Conservation (phyloP, 768 basidiomycete genomes). For the Mycena olivaceomarginata region DNA sequence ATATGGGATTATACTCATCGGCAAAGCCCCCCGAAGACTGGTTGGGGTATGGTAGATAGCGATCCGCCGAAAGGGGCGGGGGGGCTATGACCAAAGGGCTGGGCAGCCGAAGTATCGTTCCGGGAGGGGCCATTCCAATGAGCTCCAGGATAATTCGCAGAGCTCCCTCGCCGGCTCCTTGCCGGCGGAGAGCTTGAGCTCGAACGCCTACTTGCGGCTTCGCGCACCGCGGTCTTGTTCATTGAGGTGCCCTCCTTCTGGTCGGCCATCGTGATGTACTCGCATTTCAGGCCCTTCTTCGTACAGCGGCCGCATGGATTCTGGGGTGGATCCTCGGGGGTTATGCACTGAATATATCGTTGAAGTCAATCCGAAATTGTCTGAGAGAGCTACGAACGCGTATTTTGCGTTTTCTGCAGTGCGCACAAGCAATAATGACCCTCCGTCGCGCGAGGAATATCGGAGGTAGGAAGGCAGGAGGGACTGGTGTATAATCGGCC, state of each 20-base stretch:
- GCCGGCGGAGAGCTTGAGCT: too few relatives aligned
- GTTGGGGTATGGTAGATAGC: too few relatives aligned
- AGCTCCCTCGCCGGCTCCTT: too few relatives aligned
- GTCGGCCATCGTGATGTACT: neutral
- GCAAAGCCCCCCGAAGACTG: too few relatives aligned
- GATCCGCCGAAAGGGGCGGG: too few relatives aligned
- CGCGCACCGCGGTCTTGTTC: neutral
- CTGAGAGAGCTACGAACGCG: neutral
- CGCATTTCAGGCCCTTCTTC: neutral
- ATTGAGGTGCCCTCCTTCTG: neutral
- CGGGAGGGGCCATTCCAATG: too few relatives aligned
- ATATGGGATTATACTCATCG: too few relatives aligned
- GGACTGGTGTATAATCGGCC: neutral
- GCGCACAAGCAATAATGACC: conserved; percentile 1
- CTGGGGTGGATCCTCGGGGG: neutral
- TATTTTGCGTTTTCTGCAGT: neutral
- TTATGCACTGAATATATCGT: neutral
- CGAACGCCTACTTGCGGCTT: too few relatives aligned
- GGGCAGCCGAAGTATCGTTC: too few relatives aligned
- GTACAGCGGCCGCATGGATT: neutral
- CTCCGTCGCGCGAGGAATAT: neutral
- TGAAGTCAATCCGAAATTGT: neutral
- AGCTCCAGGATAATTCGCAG: too few relatives aligned
- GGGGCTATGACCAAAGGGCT: too few relatives aligned
- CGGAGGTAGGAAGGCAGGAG: neutral